phyloP scores from a whole-genome alignment of 129 eudicot genomes.

The Flaveria sonorensis region DNA sequence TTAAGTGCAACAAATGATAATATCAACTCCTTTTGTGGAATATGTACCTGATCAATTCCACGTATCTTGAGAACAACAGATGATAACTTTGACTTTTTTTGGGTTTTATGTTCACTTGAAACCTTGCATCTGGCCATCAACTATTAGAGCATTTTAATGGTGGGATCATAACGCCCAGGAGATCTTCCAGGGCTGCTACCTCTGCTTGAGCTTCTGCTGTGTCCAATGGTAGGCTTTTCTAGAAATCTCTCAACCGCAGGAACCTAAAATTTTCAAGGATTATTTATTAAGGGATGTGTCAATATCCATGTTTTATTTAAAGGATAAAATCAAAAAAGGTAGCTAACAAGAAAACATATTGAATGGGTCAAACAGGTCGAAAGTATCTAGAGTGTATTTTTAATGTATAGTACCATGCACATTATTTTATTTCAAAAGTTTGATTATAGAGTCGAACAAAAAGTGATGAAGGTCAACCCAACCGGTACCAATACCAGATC shows the following conservation, averaged over 20 bases:
- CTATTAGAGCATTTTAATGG: constrained; percentile 54
- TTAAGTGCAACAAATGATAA: neutral
- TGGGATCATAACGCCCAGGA: constrained; percentile 71
- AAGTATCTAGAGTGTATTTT: neutral
- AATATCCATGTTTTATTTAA: neutral
- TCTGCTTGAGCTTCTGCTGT: constrained; percentile 94
- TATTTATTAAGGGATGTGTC: neutral
- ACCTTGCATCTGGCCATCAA: constrained; percentile 71
- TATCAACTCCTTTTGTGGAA: neutral
- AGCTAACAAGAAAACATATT: neutral
- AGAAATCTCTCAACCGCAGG: constrained; percentile 88
- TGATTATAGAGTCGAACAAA: neutral
- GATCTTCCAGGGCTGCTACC: constrained; percentile 97
- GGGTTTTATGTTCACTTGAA: constrained; percentile 89
- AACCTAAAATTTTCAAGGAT: constrained; percentile 50
- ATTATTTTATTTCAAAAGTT: neutral
- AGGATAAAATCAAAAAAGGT: neutral
- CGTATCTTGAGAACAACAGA: constrained; percentile 95
- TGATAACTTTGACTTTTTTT: constrained; percentile 91
- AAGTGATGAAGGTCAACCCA: neutral
- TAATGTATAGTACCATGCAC: neutral
- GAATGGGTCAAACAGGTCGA: neutral
- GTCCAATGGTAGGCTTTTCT: constrained; percentile 74
- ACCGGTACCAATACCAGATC: neutral
- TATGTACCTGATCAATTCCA: constrained; percentile 88